Conservation (phyloP, 345 rosid genomes). For the Raphanus sativus region DNA sequence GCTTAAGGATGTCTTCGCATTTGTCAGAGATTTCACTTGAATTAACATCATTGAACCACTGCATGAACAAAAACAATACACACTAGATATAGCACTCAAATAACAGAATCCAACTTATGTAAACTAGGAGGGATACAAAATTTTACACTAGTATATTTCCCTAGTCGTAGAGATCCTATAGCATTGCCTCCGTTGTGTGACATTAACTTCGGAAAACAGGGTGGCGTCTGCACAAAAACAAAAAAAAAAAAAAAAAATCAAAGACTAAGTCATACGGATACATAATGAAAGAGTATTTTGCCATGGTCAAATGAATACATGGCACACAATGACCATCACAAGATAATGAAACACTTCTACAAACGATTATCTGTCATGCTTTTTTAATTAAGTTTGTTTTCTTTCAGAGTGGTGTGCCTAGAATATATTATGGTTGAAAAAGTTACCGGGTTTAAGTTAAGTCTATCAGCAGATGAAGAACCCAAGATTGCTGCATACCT, state of each 20-base stretch:
- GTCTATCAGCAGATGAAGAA: slow-evolving; percentile 52
- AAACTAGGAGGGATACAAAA: slow-evolving; percentile 24
- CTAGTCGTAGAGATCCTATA: slow-evolving; percentile 66
- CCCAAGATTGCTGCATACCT: slow-evolving; percentile 92
- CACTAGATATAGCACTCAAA: background rate
- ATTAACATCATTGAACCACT: slow-evolving; percentile 91
- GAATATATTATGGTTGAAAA: slow-evolving; percentile 8
- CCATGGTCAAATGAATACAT: background rate
- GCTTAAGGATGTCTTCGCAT: slow-evolving; percentile 70
- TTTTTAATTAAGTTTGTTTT: background rate
- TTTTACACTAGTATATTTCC: slow-evolving; percentile 68
- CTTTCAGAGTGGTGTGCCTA: background rate
- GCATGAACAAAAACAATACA: slow-evolving; percentile 30
- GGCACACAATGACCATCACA: background rate
- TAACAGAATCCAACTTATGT: slow-evolving; percentile 18
- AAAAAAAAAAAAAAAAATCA: slow-evolving; percentile 4
- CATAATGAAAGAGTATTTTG: slow-evolving; percentile 1
- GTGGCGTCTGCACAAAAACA: slow-evolving; percentile 49
- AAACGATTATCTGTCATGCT: background rate
- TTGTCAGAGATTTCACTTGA: slow-evolving; percentile 69
- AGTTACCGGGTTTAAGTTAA: slow-evolving; percentile 62
- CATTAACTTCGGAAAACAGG: slow-evolving; percentile 68
- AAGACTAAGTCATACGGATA: slow-evolving; percentile 9
- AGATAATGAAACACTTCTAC: slow-evolving; percentile 4
- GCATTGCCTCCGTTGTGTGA: slow-evolving; percentile 43